Percentiles rank a stretch among this genome's conserved stretches.
phyloP scores from a whole-genome alignment of 306 rosid species.

The Parietaria judaica region DNA sequence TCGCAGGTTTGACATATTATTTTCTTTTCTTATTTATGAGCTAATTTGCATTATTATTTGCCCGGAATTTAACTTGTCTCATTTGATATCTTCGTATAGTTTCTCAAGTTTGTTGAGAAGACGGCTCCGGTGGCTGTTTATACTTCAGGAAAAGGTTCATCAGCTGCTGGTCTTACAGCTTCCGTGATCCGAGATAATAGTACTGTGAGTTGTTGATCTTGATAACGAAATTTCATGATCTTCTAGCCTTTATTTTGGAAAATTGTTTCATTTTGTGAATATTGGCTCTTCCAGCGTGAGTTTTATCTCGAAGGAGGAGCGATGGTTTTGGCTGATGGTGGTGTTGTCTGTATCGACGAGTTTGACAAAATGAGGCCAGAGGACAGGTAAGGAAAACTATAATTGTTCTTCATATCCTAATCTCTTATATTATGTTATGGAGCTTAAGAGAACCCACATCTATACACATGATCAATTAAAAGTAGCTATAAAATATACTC shows the following conservation, averaged over 20 bases:
- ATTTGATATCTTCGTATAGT: constrained; percentile 38
- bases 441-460: no score
- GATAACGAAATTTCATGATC: constrained; percentile 6
- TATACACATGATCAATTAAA: no score
- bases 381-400: constrained; percentile 57
- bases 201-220: constrained; percentile 51
- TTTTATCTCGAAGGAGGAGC: constrained; percentile 99
- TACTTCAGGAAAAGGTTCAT: constrained; percentile 98
- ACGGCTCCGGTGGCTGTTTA: constrained; percentile 96
- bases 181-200: constrained; percentile 84
- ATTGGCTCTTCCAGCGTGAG: constrained; percentile 58
- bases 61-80: constrained; percentile 12
- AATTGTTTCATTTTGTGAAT: constrained; percentile 20
- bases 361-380: constrained; percentile 99
- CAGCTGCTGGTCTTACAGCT: constrained; percentile 99
- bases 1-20: constrained; percentile 56
- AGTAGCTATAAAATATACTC: no score
- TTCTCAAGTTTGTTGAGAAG: constrained; percentile 96
- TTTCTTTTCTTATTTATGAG: background rate
- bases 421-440: no score
- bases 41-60: constrained; percentile 10
- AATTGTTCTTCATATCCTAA: background rate
- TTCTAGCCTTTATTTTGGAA: constrained; percentile 14
- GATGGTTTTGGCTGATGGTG: constrained; percentile 99
- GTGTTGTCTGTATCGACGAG: constrained; percentile 97